Base-by-base conservation (phyloP, 768 basidiomycete genomes). In the Calocybe cyanea region DNA sequence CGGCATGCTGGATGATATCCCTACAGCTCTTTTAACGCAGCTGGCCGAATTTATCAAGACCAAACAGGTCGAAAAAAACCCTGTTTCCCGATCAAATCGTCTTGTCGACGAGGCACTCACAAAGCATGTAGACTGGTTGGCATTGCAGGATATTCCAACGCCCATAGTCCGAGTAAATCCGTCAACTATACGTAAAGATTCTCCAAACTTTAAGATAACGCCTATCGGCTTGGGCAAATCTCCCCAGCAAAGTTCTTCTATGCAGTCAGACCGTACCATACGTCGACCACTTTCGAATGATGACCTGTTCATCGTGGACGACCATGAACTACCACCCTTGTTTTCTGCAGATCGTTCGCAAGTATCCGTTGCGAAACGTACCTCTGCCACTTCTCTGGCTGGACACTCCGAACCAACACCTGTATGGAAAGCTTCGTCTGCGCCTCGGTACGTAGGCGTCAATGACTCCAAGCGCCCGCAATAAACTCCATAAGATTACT, bases 261-360 rank as follows among this genome's bases (percentile, higher is more conserved):
- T 56, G 8, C 24, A 33, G 40, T 55, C 53, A 18, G 46, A 41
- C 30, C 51, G 35, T 37, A 45, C 34, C 15, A 49, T 68, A 7
- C 64, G 61, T 39, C 62, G 58, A 25, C 65, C 52, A 4, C 61
- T 59, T 21, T 71, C 76, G 2, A 81, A 57, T 7, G 76, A 91
- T 46, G 92, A 89, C 41, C 72, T 93, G 23, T 93, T 95, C 56
- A 59, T 69, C 6, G 93, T 94, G 90, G 92, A 94, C 56, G 87
- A 88, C 40, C 64, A 73, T 3, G 81, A 81, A n/a, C 52, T 57
- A 7, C 57, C 65, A 1, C 63, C 63, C 6, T 38, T 63, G 2
- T 50, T 66, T 14, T 36, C 47, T 7, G 50, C 52, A 2, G 49
- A 52, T 18, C 55, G 55, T 23, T 51, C 55, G 1, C 44, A 55